A percentile compares a stretch with the other conserved stretches of the same genome.
These are phyloP conservation scores for Mortierella alpina DNA, from an alignment of 192 early-diverging fungal genomes.

Conservation along the genomic window DNA sequence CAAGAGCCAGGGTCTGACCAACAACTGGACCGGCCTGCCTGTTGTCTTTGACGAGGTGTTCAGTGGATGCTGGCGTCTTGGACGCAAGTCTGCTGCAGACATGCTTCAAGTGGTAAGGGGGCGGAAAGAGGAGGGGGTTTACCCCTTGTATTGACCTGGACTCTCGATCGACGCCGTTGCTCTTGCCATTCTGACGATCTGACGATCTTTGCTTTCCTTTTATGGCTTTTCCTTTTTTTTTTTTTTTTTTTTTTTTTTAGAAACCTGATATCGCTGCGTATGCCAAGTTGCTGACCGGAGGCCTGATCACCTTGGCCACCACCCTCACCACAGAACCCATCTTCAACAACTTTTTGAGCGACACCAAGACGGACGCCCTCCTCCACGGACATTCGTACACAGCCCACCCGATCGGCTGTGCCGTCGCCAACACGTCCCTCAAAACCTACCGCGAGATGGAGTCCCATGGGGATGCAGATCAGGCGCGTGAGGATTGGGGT, in stretches of 20 bases:
- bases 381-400: constrained; percentile 89
- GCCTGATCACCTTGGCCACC: constrained; percentile 74
- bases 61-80: constrained; percentile 77
- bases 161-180: too few species aligned
- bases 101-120: constrained; percentile 69
- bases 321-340: constrained; percentile 73
- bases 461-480: constrained; percentile 36
- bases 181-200: not conserved
- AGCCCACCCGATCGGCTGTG: constrained; percentile 84
- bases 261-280: constrained; percentile 81
- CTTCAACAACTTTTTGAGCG: constrained; percentile 72
- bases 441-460: constrained; percentile 61
- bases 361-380: constrained; percentile 74
- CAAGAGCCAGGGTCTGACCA: constrained; percentile 7
- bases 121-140: not conserved
- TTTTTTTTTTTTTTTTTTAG: constrained; percentile 23
- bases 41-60: constrained; percentile 89
- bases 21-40: constrained; percentile 66
- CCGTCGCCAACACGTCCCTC: constrained; percentile 70
- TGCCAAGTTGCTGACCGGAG: constrained; percentile 84
- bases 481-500: constrained; percentile 53
- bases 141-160: not conserved
- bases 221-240: constrained; percentile 13
- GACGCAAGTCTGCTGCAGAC: constrained; percentile 64
- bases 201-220: constrained; percentile 10